Evolutionary conservation across 345 rosid species (phyloP).

Genomic region (Hibiscus trionum): DNA sequence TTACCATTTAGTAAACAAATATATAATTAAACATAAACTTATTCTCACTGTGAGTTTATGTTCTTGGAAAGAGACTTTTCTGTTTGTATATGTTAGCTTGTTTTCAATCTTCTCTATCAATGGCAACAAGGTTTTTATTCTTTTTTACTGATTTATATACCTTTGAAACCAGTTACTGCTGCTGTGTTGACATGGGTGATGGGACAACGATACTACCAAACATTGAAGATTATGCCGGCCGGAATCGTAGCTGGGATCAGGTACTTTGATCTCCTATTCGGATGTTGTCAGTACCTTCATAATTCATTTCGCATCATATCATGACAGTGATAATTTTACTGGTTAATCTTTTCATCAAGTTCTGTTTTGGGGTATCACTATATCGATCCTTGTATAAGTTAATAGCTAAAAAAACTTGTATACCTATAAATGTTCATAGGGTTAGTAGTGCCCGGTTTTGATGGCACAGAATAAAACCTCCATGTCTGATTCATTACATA

Average conservation of each 20-base stretch:
- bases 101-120: background rate
- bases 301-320: background rate
- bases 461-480: background rate
- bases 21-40: background rate
- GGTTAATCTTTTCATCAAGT: background rate
- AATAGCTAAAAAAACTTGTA: no score
- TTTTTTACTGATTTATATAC: conserved; percentile 7
- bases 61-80: background rate
- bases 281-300: background rate
- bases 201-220: conserved; percentile 81
- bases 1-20: background rate
- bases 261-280: conserved; percentile 21
- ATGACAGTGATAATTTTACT: background rate
- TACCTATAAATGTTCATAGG: background rate
- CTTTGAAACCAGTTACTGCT: conserved; percentile 46
- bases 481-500: background rate
- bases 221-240: conserved; percentile 93
- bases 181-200: conserved; percentile 62
- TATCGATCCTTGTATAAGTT: no score
- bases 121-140: background rate
- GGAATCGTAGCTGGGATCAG: conserved; percentile 84
- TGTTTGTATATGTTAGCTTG: background rate
- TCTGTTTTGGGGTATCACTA: no score
- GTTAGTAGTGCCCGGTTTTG: background rate
- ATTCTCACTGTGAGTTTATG: background rate